A percentile compares a stretch with the other conserved stretches of the same genome.
phyloP scores from a whole-genome alignment of 306 rosid genomes.

The Canavalia ensiformis region DNA sequence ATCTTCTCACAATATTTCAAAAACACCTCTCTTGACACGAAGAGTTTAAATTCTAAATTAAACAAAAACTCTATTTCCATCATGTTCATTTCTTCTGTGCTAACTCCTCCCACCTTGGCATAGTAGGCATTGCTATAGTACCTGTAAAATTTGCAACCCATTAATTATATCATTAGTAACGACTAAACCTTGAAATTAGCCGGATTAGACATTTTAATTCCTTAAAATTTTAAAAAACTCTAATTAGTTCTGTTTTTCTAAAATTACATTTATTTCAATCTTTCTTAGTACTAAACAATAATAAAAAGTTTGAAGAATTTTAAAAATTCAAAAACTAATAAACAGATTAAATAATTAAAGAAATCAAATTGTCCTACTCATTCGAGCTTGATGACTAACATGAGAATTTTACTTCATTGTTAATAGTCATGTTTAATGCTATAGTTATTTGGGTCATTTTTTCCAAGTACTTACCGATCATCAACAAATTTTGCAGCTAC shows the following conservation, averaged over 20 bases:
- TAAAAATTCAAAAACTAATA: too few relatives aligned
- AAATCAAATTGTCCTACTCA: too few relatives aligned
- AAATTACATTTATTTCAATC: too few relatives aligned
- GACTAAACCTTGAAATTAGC: too few relatives aligned
- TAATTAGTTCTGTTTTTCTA: too few relatives aligned
- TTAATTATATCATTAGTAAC: background rate
- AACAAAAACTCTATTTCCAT: conserved; percentile 72
- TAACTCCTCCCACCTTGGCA: conserved; percentile 81
- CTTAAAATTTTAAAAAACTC: too few relatives aligned
- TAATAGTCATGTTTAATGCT: background rate
- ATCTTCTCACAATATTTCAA: conserved; percentile 54
- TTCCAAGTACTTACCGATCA: conserved; percentile 44
- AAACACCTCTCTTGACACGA: conserved; percentile 59
- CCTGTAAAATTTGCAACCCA: conserved; percentile 48
- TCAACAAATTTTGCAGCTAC: conserved; percentile 74
- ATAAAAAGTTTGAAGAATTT: too few relatives aligned
- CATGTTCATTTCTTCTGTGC: conserved; percentile 70
- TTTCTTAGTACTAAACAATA: too few relatives aligned
- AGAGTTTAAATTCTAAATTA: conserved; percentile 65
- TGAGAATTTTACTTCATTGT: too few relatives aligned
- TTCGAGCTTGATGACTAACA: too few relatives aligned
- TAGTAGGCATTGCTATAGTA: conserved; percentile 58
- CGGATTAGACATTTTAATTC: too few relatives aligned
- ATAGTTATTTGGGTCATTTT: background rate
- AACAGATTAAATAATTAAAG: too few relatives aligned